Conservation (phyloP, 176 grass and related monocot species). For the Oryza brachyantha region DNA sequence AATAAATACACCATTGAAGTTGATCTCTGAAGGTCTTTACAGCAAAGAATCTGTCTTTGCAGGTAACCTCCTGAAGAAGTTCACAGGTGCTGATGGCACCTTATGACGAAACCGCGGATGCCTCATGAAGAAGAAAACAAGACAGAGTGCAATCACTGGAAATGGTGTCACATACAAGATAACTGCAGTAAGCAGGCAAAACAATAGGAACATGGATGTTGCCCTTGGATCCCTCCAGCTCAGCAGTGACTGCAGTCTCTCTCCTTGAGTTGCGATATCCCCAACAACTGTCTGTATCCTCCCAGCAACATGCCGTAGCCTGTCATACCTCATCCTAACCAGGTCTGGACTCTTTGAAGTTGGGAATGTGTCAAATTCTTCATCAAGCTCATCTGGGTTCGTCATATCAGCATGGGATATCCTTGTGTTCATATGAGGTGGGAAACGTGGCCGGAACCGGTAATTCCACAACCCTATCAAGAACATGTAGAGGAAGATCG, state of each 20-base stretch:
- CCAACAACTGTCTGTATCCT: slow-evolving; percentile 85
- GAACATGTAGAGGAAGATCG: slow-evolving; percentile 88
- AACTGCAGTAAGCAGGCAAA: slow-evolving; percentile 60
- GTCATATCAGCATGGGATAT: slow-evolving; percentile 64
- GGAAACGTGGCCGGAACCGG: slow-evolving; percentile 64
- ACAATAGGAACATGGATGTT: slow-evolving; percentile 75
- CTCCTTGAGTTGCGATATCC: slow-evolving; percentile 84
- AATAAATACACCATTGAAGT: slow-evolving; percentile 20
- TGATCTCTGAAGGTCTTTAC: slow-evolving; percentile 33
- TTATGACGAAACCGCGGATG: slow-evolving; percentile 83
- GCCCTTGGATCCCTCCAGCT: slow-evolving; percentile 95
- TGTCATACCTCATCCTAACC: slow-evolving; percentile 72
- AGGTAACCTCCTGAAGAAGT: slow-evolving; percentile 91
- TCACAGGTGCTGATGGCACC: slow-evolving; percentile 54
- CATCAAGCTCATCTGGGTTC: slow-evolving; percentile 78
- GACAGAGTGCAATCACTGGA: slow-evolving; percentile 45
- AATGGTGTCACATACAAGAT: slow-evolving; percentile 62
- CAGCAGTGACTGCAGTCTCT: slow-evolving; percentile 77
- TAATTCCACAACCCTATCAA: slow-evolving; percentile 81
- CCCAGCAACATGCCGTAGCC: slow-evolving; percentile 72
- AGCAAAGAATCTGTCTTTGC: slow-evolving; percentile 86
- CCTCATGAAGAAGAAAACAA: slow-evolving; percentile 85
- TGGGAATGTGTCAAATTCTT: slow-evolving; percentile 95
- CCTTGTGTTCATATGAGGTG: slow-evolving; percentile 82
- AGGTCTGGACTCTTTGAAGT: slow-evolving; percentile 52